Evolutionary conservation across 1,284 basidiomycete genomes (phyloP).

Genomic region (Xerocomus minutiporus): DNA sequence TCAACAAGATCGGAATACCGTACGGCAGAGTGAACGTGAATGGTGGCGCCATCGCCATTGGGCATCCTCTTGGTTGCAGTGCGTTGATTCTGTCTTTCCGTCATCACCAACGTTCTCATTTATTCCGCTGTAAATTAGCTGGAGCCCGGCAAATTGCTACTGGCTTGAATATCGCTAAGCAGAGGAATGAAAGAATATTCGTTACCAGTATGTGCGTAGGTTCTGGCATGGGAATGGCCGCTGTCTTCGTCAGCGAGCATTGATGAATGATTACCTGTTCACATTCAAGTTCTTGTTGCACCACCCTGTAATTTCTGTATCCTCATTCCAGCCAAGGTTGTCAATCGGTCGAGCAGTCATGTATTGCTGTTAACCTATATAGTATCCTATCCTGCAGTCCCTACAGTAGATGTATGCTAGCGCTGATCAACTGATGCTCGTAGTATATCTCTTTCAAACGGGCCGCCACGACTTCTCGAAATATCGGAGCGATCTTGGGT

Average conservation of each 20-base stretch:
- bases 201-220: constrained; percentile 97
- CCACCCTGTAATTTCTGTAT: not conserved
- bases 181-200: constrained; percentile 71
- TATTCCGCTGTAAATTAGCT: constrained; percentile 39
- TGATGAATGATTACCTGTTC: constrained; percentile 29
- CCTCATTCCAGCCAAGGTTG: not conserved
- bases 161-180: constrained; percentile 77
- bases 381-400: not conserved
- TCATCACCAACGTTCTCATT: constrained; percentile 1
- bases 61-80: constrained; percentile 81
- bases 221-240: constrained; percentile 84
- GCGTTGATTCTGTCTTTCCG: constrained; percentile 33
- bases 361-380: not conserved
- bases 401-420: not conserved
- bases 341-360: not conserved
- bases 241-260: constrained; percentile 82
- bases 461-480: constrained; percentile 28
- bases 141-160: constrained; percentile 89
- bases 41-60: constrained; percentile 88
- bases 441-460: constrained; percentile 33
- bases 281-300: not conserved
- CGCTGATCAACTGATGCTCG: not conserved
- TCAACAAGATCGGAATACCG: constrained; percentile 73
- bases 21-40: constrained; percentile 81
- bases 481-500: constrained; percentile 44